Evolutionary conservation across 345 rosid species (phyloP), one percentile per base, ranked within the genome.

Genomic region (Laguncularia racemosa): DNA sequence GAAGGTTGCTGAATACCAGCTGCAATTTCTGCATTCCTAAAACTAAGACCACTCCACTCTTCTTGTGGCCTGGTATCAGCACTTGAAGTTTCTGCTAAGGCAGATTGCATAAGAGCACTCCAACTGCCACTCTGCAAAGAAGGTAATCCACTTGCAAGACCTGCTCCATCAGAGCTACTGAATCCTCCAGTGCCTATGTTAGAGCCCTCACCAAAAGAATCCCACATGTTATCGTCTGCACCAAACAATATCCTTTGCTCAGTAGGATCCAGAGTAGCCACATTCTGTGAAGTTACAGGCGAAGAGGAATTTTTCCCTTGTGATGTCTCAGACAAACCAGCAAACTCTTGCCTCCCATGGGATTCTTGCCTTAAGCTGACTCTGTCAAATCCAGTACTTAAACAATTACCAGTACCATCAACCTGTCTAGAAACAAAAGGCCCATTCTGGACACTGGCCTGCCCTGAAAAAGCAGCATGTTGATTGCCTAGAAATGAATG

Each of bases 61-160:
- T 82, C 95, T 53, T 80, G 83, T 52, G 46, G n/a, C 50, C 77
- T 81, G 16, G 67, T 57, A 50, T 83, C 85, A 55, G 68, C 75
- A 44, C 72, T 78, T 47, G 92, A 79, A 62, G 96, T 75, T 81
- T 93, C 99, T 54, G 92, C 95, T 19, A 93, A 86, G 67, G 97
- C 99, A 66, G 99, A 89, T 65, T 84, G 97, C 99, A 93, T 93
- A 60, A 93, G 99, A 59, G 99, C 97, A 79, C 99, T 89, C 99
- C 97, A 93, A 64, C 95, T 84, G 69, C 99, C 99, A 78, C 91
- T 85, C 62, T 85, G 96, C 67, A 86, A 19, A 26, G 95, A 89
- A 62, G 96, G 78, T 66, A 77, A 66, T 59, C 84, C 67, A 68
- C 84, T 76, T 20, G 56, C 56, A 55, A 53, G 18, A 56, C 83